Evolutionary conservation across 495 filamentous ascomycete genomes (phyloP), one percentile per base, ranked within the genome.

Genomic region (Cercophora sp.): DNA sequence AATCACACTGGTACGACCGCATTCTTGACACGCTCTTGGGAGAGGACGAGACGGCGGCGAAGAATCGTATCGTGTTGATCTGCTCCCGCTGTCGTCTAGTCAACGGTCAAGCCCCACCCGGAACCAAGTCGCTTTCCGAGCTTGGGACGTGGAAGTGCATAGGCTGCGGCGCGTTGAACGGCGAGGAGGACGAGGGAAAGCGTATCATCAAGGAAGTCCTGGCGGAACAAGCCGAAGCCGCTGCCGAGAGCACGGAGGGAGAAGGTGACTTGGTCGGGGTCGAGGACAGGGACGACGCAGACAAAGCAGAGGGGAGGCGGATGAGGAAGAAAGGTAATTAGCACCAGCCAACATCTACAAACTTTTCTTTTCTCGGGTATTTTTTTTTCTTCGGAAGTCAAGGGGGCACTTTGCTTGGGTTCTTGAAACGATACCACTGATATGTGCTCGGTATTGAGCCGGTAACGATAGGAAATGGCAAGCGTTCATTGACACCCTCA

Each of bases 41-140:
- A 19, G 93, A 99, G 67, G 93, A 99, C 58, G 93, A 99, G 70
- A 92, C 87, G 32, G 84, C 87, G 22, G 82, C 94, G 0, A 92
- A 88, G 69, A 96, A 96, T 70, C 82, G 93, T 4, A 81, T 95
- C 45, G 93, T 85, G 22, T 68, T 99, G 60, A 93, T 99, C 44
- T 99, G 93, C 71, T 55, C 64, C 18, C 72, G 79, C 18, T 99
- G 93, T 63, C 78, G 89, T 22, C 79, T 96, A 8, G 92, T 99
- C 26, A 99, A 99, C 63, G 93, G 93, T 3, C 92, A 96, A 62
- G 93, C 94, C 2, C 92, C 93, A 9, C 93, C 93, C 0, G 93
- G 94, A 2, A 82, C 86, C 2, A 86, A 82, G 61, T 81, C 74
- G 0, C 70, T 91, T 13, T 81, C 87, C 13, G 92, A 96, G 36